phyloP scores from a whole-genome alignment of 2,329 filamentous ascomycete genomes.

The Xylariales sp. region DNA sequence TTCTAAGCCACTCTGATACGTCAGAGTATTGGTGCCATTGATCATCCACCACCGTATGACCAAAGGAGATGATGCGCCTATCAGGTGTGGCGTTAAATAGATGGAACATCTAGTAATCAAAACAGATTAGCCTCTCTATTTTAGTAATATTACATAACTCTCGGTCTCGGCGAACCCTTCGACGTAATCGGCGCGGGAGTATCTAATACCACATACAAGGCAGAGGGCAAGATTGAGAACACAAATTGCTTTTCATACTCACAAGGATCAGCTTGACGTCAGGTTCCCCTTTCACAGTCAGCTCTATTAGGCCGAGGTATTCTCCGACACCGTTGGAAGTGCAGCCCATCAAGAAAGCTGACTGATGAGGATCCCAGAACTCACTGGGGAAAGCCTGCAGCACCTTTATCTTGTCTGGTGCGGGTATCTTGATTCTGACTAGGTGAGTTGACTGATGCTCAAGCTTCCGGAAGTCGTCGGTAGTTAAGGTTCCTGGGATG shows the following conservation, averaged over 20 bases:
- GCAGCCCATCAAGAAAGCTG: constrained; percentile 1
- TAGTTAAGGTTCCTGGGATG: neutral
- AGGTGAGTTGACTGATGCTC: neutral
- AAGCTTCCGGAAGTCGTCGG: neutral
- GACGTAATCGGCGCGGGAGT: no score
- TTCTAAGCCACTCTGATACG: neutral
- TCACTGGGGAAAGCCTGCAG: neutral
- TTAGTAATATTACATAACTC: no score
- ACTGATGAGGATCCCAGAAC: constrained; percentile 6
- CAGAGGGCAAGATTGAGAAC: no score
- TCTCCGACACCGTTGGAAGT: neutral
- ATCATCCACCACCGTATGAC: no score
- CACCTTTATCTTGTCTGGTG: neutral
- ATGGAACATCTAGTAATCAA: neutral
- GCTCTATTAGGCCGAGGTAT: constrained; percentile 1
- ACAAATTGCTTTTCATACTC: no score
- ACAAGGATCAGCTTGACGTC: neutral
- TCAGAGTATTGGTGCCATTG: neutral
- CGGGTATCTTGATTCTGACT: neutral
- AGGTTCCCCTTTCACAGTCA: neutral
- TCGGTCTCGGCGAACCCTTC: no score
- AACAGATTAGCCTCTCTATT: neutral
- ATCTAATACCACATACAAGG: no score
- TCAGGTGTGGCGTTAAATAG: no score
- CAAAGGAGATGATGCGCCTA: no score